Evolutionary conservation across 495 filamentous ascomycete genomes (phyloP).

Genomic region (Penicillium diatomitis): DNA sequence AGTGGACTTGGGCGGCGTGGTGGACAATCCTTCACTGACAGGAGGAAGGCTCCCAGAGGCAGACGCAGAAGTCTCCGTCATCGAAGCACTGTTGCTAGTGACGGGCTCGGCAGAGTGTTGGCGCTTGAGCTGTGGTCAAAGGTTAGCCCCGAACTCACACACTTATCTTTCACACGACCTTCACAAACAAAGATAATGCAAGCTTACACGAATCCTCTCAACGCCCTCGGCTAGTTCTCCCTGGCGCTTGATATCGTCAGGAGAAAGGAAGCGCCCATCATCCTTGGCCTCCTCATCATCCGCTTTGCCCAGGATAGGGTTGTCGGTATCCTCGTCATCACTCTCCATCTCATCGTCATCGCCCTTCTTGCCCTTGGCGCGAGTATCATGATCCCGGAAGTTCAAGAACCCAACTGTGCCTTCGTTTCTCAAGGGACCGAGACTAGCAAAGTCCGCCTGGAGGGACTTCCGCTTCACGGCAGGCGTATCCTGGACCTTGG

Average conservation of each 20-base stretch:
- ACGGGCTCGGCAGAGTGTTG: constrained; percentile 80
- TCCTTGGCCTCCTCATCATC: constrained; percentile 70
- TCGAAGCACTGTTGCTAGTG: constrained; percentile 34
- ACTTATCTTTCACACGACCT: not conserved
- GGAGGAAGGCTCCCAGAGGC: constrained; percentile 21
- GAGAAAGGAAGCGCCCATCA: constrained; percentile 47
- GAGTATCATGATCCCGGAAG: constrained; percentile 66
- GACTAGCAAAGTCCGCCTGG: constrained; percentile 71
- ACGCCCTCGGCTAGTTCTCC: constrained; percentile 88
- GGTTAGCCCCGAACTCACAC: constrained; percentile 8
- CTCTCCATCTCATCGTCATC: constrained; percentile 50
- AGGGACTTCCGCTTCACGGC: constrained; percentile 64
- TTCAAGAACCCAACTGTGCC: constrained; percentile 84
- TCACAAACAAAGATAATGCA: not conserved
- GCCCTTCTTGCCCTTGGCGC: constrained; percentile 40
- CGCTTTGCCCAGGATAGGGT: constrained; percentile 48
- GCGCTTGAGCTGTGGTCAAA: constrained; percentile 68
- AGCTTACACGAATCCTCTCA: constrained; percentile 78
- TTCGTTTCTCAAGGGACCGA: constrained; percentile 72
- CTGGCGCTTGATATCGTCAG: constrained; percentile 74
- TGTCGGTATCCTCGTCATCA: constrained; percentile 51
- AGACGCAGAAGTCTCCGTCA: constrained; percentile 38
- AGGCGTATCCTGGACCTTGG: constrained; percentile 50
- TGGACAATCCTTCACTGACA: constrained; percentile 26
- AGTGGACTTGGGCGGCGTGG: constrained; percentile 28